Evolutionary conservation across 2,329 filamentous ascomycete species (phyloP), one percentile per base, ranked within the genome.

Genomic region (Penicillium psychrosexuale): DNA sequence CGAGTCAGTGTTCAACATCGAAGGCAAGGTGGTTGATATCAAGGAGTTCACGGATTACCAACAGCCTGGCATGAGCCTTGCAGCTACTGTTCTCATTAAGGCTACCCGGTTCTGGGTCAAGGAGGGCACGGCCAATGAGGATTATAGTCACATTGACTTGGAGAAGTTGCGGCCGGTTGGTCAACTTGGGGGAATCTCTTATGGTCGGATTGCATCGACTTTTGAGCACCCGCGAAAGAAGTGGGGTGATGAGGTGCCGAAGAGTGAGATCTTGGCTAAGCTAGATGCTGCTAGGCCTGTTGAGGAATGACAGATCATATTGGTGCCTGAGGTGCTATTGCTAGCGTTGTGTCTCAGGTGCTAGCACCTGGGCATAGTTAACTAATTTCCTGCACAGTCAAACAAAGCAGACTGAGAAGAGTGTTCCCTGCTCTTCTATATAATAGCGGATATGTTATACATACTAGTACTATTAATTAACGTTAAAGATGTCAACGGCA

Each of bases 171-270:
- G 82, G 55, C 90, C 92, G 0, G 79, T 96, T 15, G 84, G 83
- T 49, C 83, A 91, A 51, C 67, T 96, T n/a, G 92, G 92, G 9
- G 92, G 91, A 1, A 93, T 96, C 61, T 88, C 88, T 0, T 97
- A 95, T 71, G 87, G 81, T 0, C 80, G 90, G 39, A 74, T 82
- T 1, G 83, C 80, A 0, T 84, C 90, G 59, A 86, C 76, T 0
- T 76, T 89, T 38, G 91, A 96, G 77, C 71, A 94, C 19, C 83
- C 81, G 3, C 6, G 78, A 88, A 56, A 39, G 13, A 60, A 43
- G 34, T 66, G 64, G 65, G 46, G 51, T 34, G 47, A 57, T 19
- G 64, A 66, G 24, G 46, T 59, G 13, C 28, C 37, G 3, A 64
- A 62, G 53, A 65, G 59, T 47, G 57, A 62, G 33, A 9, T 61